Percentiles rank a stretch among this genome's conserved stretches.
These are phyloP conservation scores for Leishmania lainsoni DNA, from an alignment of 208 protist genomes.

Conservation along the genomic window DNA sequence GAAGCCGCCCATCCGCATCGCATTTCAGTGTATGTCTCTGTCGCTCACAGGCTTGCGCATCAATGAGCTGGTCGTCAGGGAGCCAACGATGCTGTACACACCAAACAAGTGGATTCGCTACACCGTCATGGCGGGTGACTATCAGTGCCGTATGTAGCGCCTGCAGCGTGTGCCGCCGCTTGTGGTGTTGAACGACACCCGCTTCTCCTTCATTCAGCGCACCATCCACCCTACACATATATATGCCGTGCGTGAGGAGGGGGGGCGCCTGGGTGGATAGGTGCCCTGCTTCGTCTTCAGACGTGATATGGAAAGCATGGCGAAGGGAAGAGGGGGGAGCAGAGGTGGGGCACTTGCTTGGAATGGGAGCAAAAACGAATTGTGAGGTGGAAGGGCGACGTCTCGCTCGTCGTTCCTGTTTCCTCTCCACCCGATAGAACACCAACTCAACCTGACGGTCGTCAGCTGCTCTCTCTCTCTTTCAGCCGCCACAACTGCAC, in stretches of 20 bases:
- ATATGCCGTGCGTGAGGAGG: background rate
- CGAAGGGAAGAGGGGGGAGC: background rate
- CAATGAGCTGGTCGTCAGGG: slow-evolving; percentile 92
- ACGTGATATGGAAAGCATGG: background rate
- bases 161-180: background rate
- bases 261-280: background rate
- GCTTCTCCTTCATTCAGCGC: background rate
- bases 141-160: slow-evolving; percentile 93
- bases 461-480: background rate
- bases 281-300: background rate
- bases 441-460: background rate
- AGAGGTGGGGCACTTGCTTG: background rate
- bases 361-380: background rate
- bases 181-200: background rate
- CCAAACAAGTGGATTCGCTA: slow-evolving; percentile 99
- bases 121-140: slow-evolving; percentile 96
- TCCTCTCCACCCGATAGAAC: background rate
- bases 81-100: slow-evolving; percentile 80
- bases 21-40: slow-evolving; percentile 95
- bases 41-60: slow-evolving; percentile 96
- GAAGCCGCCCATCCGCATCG: slow-evolving; percentile 95
- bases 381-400: background rate
- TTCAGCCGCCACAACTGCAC: background rate
- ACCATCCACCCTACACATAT: background rate
- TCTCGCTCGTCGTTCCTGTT: background rate